Evolutionary conservation across 768 basidiomycete genomes (phyloP).

Genomic region (Suillus americanus): DNA sequence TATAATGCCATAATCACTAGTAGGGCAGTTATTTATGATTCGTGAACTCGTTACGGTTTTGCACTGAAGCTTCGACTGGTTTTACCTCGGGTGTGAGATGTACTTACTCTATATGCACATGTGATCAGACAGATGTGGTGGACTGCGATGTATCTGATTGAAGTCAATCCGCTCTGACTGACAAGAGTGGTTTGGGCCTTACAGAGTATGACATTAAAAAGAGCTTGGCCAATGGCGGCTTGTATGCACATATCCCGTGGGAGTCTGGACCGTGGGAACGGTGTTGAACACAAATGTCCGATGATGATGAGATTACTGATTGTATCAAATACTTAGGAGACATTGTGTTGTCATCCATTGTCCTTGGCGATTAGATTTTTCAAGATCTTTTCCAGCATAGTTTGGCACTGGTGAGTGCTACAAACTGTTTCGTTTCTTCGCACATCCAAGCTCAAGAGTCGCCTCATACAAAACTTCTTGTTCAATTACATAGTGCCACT

Average conservation of each 20-base stretch:
- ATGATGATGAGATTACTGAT: too few relatives aligned
- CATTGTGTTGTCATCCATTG: background rate
- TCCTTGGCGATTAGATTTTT: background rate
- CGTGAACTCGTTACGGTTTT: background rate
- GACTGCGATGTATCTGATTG: too few relatives aligned
- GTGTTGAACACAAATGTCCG: background rate
- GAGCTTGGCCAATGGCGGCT: too few relatives aligned
- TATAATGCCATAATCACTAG: background rate
- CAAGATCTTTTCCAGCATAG: background rate
- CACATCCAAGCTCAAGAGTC: background rate
- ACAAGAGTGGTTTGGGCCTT: too few relatives aligned
- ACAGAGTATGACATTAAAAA: too few relatives aligned
- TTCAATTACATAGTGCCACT: background rate
- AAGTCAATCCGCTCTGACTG: too few relatives aligned
- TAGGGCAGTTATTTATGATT: background rate
- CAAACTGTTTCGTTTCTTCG: background rate
- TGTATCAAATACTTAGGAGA: background rate
- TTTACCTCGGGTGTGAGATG: too few relatives aligned
- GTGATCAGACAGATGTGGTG: too few relatives aligned
- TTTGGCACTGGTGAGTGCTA: background rate
- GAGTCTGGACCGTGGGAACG: background rate
- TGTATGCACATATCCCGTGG: too few relatives aligned
- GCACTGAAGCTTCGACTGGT: background rate
- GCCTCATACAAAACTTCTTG: background rate
- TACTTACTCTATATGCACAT: too few relatives aligned